Evolutionary conservation across 345 rosid species (phyloP), one percentile per base, ranked within the genome.

Genomic region (Cardamine occulta): DNA sequence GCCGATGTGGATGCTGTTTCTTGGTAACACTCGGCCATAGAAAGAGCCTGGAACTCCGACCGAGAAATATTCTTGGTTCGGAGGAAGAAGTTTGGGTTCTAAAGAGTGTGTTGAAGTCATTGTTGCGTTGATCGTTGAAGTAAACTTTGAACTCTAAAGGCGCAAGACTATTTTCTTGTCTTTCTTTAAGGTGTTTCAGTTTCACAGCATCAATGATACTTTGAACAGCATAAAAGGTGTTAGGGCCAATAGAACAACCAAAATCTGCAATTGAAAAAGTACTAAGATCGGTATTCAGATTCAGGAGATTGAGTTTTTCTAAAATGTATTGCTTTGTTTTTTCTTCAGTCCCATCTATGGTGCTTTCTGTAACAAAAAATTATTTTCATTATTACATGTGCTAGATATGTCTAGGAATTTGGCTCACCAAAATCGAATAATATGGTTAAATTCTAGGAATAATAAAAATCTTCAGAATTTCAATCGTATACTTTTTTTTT

Each of bases 51-150:
- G 83, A 10, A 78, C 63, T 2, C 82, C 83, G 3, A 26, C 53
- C 3, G 73, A 63, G 57, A 66, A 63, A 65, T 69, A 79, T 18
- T 59, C 44, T 0, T 2, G n/a, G 9, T 34, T 2, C 4, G 0
- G 58, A 9, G 0, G n/a, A 39, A 2, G 6, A 3, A 14, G 84
- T 70, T 15, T 77, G 79, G 31, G 62, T 44, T 19, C 39, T 61
- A 71, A 83, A 80, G 34, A 80, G 82, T 9, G 70, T 75, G 73
- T 80, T 80, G 80, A 83, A 80, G 39, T 51, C 57, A 48, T 65
- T 45, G 39, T 53, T 45, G 4, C 24, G 13, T 18, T 32, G 44
- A 5, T 59, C 63, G 2, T 59, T 59, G 44, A 59, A 59, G 28
- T 10, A 59, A 0, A 59, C 63, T 59, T 59, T 44, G 26, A 32